Base-by-base conservation (phyloP, 108 stramenopile species). In the Skeletonema potamos region DNA sequence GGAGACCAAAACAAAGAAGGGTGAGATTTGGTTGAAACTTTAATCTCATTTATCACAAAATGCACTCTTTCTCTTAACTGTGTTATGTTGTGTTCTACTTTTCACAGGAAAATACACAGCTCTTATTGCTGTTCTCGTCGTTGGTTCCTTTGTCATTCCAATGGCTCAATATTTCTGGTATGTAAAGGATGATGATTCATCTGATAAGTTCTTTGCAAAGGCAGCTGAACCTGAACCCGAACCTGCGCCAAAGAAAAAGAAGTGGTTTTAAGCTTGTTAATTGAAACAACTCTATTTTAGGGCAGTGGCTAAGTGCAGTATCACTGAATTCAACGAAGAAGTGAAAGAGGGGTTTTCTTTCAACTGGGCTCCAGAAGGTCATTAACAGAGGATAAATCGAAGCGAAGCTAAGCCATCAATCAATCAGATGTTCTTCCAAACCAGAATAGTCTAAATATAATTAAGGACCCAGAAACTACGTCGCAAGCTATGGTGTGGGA, bases 101-200 rank as follows among this genome's bases (percentile, higher is more conserved):
- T n/a, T 32, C 18, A 30, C 51, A 93, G 93, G 96, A 81, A 97
- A 96, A 76, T 97, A 97, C 85, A 91, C 90, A 39, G 93, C 95
- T 27, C 79, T 97, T 46, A 84, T 97, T 51, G 96, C 91, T 39
- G 86, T 97, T 64, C 87, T 96, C 37, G 86, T 97, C 56, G 94
- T 94, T 36, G 97, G 97, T 32, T 96, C 94, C 34, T 97, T 97
- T 85, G 82, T 97, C 71, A 92, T 97, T 82, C 97, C 97, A 28
- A 97, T 97, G 97, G 97, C 94, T 17, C 97, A 97, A 80, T 97
- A 97, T 79, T 97, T 94, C 69, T 97, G 97, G 97, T 97, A 96
- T 81, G 93, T 97, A 27, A 82, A 79, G 30, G 93, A 95, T 74
- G 93, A 95, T 64, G 89, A 92, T 63, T 89, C 88, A 33, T 82